Evolutionary conservation across 345 rosid species (phyloP), one percentile per base, ranked within the genome.

Genomic region (Carallia brachiata): DNA sequence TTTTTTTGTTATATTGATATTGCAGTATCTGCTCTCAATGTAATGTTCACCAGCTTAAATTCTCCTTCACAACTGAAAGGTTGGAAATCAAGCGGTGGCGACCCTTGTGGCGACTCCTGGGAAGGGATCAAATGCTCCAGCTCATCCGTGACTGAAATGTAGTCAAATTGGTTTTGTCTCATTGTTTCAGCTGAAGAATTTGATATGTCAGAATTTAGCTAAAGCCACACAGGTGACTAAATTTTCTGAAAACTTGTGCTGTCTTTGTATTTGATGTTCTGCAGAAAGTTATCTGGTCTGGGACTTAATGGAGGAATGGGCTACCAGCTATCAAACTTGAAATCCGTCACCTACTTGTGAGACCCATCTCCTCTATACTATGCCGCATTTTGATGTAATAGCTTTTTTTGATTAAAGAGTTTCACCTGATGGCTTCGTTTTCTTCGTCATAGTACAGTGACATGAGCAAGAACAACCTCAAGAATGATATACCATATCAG

Each of bases 21-120:
- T 81, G 78, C 84, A 92, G 97, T 83, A 32, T 79, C 90, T 61
- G 97, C 96, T 65, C 93, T 95, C 47, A 95, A 90, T 75, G 97
- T 86, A 40, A 86, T 89, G 84, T 92, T 73, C 63, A 92, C 85
- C 66, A 89, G 90, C 85, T 81, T 95, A 81, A 88, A 89, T 79
- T 86, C 92, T 62, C 93, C 97, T 40, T 86, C 92, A 28, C 69
- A 81, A 74, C 76, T 95, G 71, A 83, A 55, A 28, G 90, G 89
- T 18, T 95, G 99, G 99, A 70, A 81, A 78, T 62, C 89, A 16
- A 73, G 74, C 47, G 97, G 97, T 8, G 98, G 99, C 1, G 96
- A 92, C 78, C 97, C 97, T 70, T 92, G 99, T 74, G 93, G 86
- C 4, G 89, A 87, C 36, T 80, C 88, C 36, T 95, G 99, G 97